phyloP scores from a whole-genome alignment of 2,329 filamentous ascomycete genomes.

The Chaetomium sp. region DNA sequence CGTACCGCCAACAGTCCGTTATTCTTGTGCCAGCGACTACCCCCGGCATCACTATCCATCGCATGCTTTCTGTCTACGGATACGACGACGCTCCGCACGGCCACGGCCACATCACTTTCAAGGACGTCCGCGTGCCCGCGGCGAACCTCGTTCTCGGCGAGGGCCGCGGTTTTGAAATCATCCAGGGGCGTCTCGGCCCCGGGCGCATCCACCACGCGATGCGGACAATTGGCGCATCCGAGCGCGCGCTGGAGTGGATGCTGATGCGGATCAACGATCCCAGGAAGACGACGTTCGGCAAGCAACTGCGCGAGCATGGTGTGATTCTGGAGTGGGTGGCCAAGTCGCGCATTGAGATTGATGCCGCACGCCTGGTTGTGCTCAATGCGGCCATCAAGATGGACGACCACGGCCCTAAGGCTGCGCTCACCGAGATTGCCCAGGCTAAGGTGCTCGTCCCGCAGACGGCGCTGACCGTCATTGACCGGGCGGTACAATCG shows the following conservation, averaged over 20 bases:
- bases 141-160: slow-evolving; percentile 84
- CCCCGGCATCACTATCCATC: slow-evolving; percentile 83
- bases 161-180: slow-evolving; percentile 94
- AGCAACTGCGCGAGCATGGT: slow-evolving; percentile 79
- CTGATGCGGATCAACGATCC: slow-evolving; percentile 90
- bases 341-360: slow-evolving; percentile 86
- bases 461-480: slow-evolving; percentile 71
- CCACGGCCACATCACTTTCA: slow-evolving; percentile 86
- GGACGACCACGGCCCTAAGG: slow-evolving; percentile 82
- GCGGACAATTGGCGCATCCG: slow-evolving; percentile 87
- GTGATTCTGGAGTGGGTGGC: slow-evolving; percentile 95
- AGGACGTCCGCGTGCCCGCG: slow-evolving; percentile 80
- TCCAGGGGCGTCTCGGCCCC: slow-evolving; percentile 91
- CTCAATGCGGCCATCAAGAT: slow-evolving; percentile 95
- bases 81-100: slow-evolving; percentile 98
- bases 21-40: slow-evolving; percentile 76
- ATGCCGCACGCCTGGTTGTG: slow-evolving; percentile 81
- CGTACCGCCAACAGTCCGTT: slow-evolving; percentile 89
- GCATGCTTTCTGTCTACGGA: slow-evolving; percentile 90
- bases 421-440: slow-evolving; percentile 85
- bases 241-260: slow-evolving; percentile 91
- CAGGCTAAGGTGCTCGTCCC: slow-evolving; percentile 92
- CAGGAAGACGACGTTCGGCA: slow-evolving; percentile 83
- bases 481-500: slow-evolving; percentile 89
- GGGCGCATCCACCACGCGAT: slow-evolving; percentile 98